Percentiles rank a stretch among this genome's conserved stretches.
Conservation (phyloP, 495 filamentous ascomycete genomes). For the Lichina pygmaea region DNA sequence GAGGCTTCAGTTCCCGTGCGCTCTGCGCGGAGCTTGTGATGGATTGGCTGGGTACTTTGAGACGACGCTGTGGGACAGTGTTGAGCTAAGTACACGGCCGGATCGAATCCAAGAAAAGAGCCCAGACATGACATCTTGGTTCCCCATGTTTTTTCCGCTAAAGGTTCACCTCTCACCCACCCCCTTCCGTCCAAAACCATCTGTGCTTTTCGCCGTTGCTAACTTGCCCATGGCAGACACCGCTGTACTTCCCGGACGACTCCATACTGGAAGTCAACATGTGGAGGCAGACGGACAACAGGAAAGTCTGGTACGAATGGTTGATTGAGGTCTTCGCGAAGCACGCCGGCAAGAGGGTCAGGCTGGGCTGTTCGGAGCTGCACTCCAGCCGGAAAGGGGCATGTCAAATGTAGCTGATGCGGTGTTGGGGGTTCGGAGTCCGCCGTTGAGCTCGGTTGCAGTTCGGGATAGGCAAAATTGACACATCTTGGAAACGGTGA, state of each 20-base stretch:
- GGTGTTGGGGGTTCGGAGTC: not conserved
- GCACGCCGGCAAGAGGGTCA: conserved; percentile 26
- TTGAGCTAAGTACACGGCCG: conserved; percentile 81
- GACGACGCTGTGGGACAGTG: conserved; percentile 54
- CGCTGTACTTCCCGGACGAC: conserved; percentile 64
- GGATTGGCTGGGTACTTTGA: conserved; percentile 92
- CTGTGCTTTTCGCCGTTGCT: not conserved
- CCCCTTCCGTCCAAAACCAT: not conserved
- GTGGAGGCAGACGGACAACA: conserved; percentile 82
- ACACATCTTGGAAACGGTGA: too few relatives aligned
- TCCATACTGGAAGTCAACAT: conserved; percentile 72
- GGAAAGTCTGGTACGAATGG: conserved; percentile 99
- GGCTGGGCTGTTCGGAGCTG: conserved; percentile 56
- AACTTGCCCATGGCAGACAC: conserved; percentile 25
- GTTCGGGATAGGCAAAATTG: too few relatives aligned
- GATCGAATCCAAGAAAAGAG: conserved; percentile 82
- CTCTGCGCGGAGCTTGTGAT: conserved; percentile 58
- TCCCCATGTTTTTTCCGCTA: conserved; percentile 90
- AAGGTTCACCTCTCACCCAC: conserved; percentile 33
- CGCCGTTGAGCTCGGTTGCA: too few relatives aligned
- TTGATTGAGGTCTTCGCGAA: conserved; percentile 47
- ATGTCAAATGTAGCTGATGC: conserved; percentile 46
- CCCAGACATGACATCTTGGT: conserved; percentile 94
- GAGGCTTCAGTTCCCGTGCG: conserved; percentile 42
- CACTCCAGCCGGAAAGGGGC: conserved; percentile 76